Base-by-base conservation (phyloP, 2,329 filamentous ascomycete genomes). In the Ceratocystis ficicola region DNA sequence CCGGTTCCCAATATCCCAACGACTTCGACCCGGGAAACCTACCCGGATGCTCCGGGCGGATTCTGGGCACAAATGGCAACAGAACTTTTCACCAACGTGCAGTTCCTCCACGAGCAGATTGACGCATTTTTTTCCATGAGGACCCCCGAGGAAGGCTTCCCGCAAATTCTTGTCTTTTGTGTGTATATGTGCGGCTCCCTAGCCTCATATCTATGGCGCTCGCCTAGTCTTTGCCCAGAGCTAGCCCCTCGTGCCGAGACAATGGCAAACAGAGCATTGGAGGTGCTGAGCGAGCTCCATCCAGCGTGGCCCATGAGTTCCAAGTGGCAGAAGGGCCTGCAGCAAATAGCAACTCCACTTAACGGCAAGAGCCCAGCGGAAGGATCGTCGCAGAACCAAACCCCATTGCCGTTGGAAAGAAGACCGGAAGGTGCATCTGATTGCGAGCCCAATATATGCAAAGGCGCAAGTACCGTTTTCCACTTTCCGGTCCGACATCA, bases 171-270 rank as follows among this genome's bases (percentile, higher is more conserved):
- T 5, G 75, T 75, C 8, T 77, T 77, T 60, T 77, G 75, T 63
- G 72, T 74, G 46, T 77, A 77, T 69, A 73, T 75, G 60, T 77
- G 75, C 67, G 75, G 75, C 8, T 76, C 74, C 0, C 70, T 77
- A n/a, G 72, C 72, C 12, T 70, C 70, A 0, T 72, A 73, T 57
- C 71, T 76, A 1, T 72, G 70, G 70, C 71, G 71, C 12, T 70
- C 72, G 62, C 73, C 73, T 5, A 68, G 69, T 30, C 69, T 73
- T n/a, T 73, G 72, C 61, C 71, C 70, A 25, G 68, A 63, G 5
- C 64, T 72, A 2, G 70, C 72, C 0, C 64, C 66, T 20, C 67
- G 66, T 36, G 72, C 72, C 3, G 71, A 74, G 60, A 66, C 32
- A 7, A 73, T 74, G 65, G 69, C 70, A 5, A 67, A 70, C 41